Evolutionary conservation across 805 yeast species (phyloP).

Genomic region (Ogataea pini): DNA sequence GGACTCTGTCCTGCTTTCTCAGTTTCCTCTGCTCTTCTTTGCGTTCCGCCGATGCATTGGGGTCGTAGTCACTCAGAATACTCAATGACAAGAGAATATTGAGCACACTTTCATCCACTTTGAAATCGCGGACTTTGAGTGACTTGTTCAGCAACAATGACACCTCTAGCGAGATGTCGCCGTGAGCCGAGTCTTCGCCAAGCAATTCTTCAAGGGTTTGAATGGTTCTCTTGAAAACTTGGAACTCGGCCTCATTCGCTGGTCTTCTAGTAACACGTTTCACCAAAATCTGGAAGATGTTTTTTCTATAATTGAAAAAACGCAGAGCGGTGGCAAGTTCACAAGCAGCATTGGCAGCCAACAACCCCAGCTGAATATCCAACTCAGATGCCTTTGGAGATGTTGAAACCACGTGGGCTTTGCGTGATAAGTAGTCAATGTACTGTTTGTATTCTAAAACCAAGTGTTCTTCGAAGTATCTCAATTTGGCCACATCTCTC

Average conservation of each 20-base stretch:
- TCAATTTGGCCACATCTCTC: constrained; percentile 73
- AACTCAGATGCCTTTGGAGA: constrained; percentile 32
- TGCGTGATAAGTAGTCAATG: constrained; percentile 52
- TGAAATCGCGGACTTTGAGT: constrained; percentile 68
- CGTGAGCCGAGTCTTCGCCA: constrained; percentile 73
- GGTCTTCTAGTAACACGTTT: constrained; percentile 69
- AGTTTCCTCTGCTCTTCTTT: constrained; percentile 49
- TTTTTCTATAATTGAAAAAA: constrained; percentile 81
- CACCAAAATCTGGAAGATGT: constrained; percentile 64
- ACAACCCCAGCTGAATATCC: constrained; percentile 48
- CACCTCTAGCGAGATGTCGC: constrained; percentile 76
- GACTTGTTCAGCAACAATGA: constrained; percentile 68
- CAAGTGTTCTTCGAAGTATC: constrained; percentile 80
- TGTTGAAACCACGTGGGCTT: constrained; percentile 35
- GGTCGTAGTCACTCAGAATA: constrained; percentile 70
- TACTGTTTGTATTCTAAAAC: constrained; percentile 69
- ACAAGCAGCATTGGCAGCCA: constrained; percentile 77
- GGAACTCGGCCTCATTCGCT: constrained; percentile 44
- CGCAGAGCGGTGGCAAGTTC: constrained; percentile 69
- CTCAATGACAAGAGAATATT: constrained; percentile 70
- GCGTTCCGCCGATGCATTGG: constrained; percentile 53
- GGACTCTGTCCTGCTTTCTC: constrained; percentile 86
- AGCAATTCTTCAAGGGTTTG: constrained; percentile 69
- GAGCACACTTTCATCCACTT: constrained; percentile 81
- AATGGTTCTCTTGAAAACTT: constrained; percentile 58